Evolutionary conservation across 345 rosid genomes (phyloP), one percentile per base, ranked within the genome.

Genomic region (Melastoma malabathricum): DNA sequence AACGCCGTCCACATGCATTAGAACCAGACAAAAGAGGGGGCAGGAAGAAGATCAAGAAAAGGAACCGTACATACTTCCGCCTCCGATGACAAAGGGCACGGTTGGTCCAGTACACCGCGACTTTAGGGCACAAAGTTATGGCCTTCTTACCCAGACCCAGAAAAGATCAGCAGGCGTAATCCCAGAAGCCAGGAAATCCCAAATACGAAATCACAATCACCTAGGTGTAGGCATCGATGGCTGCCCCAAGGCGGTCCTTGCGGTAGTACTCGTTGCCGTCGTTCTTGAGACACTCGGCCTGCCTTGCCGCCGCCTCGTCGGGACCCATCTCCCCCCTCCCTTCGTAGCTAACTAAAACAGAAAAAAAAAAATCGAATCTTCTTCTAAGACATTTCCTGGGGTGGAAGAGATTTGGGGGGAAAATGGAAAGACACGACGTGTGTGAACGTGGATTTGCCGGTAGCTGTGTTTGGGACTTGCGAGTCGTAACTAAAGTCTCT

Each of bases 191-290:
- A 17, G 6, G 15, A 54, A 16, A 10, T 18, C 58, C 8, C 18
- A 25, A 43, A 20, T 16, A 22, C 25, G 25, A 22, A 22, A 22
- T 22, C 25, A 31, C 39, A 54, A 18, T 10, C 23, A 88, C 97
- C 89, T 76, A 92, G 1, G 94, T 89, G 18, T 84, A 89, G 16
- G 97, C 97, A 51, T 90, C 98, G 20, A 90, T 81, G 46, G 98
- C 98, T 4, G 96, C 98, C 15, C 82, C 92, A 34, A 76, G 82
- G 16, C 94, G 90, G 22, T 61, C 67, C 54, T 73, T 81, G 46
- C 52, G 64, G 59, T 71, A 90, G 69, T 63, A 86, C 41, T 16
- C 44, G 55, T 90, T 90, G 16, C 92, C 96, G 52, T 85, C 70
- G 51, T 54, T 71, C 62, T 61, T 80, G 52, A 86, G 64, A 29